Evolutionary conservation across 106 monocot species (phyloP).

Genomic region (Ottelia alismoides): DNA sequence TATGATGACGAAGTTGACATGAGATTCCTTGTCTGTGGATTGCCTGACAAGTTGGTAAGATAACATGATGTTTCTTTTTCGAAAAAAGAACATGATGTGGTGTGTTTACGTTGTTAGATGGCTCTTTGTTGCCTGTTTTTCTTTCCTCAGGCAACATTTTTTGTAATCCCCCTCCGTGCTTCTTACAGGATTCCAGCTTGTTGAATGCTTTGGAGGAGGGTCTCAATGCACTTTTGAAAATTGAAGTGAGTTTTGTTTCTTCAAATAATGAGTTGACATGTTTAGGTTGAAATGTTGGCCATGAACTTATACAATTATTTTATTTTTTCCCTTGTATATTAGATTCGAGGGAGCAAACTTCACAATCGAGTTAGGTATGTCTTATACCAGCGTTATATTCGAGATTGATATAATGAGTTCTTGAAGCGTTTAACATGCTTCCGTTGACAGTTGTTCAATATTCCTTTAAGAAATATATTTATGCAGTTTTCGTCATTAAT

Average conservation of each 20-base stretch:
- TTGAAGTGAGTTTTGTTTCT: constrained; percentile 97
- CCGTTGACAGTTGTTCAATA: not conserved
- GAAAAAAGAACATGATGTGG: not conserved
- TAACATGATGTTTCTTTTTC: not conserved
- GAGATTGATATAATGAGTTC: not conserved
- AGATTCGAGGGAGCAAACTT: constrained; percentile 99
- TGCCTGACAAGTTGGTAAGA: constrained; percentile 68
- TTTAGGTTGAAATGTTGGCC: too few species aligned
- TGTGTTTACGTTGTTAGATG: not conserved
- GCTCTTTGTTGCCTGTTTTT: not conserved
- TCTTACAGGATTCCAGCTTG: constrained; percentile 71
- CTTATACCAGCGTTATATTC: not conserved
- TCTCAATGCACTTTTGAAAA: constrained; percentile 84
- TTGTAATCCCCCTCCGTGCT: constrained; percentile 4
- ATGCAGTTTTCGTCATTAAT: too few species aligned
- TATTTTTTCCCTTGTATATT: constrained; percentile 14
- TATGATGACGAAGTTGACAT: constrained; percentile 66
- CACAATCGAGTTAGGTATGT: constrained; percentile 88
- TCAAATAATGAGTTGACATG: too few species aligned
- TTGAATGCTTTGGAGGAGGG: constrained; percentile 91
- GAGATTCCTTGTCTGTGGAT: constrained; percentile 77
- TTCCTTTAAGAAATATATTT: not conserved
- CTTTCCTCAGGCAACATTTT: not conserved
- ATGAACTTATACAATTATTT: not conserved
- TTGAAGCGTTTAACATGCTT: not conserved